Base-by-base conservation (phyloP, 495 filamentous ascomycete species). In the Penicillium fimorum region DNA sequence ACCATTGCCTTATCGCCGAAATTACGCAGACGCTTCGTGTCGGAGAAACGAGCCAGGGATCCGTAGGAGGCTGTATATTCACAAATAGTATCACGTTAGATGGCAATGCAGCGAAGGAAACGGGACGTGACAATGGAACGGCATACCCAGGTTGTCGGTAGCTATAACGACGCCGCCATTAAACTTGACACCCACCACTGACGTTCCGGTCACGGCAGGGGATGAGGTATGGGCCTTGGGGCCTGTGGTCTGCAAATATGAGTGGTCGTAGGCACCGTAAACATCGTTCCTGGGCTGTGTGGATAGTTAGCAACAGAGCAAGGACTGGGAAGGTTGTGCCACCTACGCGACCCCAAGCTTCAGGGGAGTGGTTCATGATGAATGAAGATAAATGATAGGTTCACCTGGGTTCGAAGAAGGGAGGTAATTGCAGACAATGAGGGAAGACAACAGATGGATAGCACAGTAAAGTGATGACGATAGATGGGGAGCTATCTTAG, bases 91-190 rank as follows among this genome's bases (percentile, higher is more conserved):
- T 15, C 51, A 43, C 15, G 24, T 54, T 24, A 44, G 38, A 38
- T 54, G 18, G 20, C n/a, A 18, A 20, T 22, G 13, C 27, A 18
- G 17, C 32, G 15, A 37, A 32, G 25, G 24, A 32, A 18, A 38
- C 4, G 18, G 33, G 18, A 33, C n/a, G 29, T 38, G 24, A 22
- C 17, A 42, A 44, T 6, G 22, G 44, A 35, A 24, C n/a, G 40
- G 32, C 73, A 45, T 80, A 96, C 92, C 92, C 54, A 98, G 78
- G 76, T 97, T 97, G 75, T 98, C 94, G 58, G 95, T 91, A 50
- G 92, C 94, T 69, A 98, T 92, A 59, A 92, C 92, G 50, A 97
- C 91, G 70, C 94, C 94, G 64, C 92, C 90, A 65, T 91, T 93
- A 78, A 90, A 98, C 78, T 97, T 97, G 50, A 96, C 81, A 45